Evolutionary conservation across 2,329 filamentous ascomycete species (phyloP).

Genomic region (Aspergillus eucalypticola): DNA sequence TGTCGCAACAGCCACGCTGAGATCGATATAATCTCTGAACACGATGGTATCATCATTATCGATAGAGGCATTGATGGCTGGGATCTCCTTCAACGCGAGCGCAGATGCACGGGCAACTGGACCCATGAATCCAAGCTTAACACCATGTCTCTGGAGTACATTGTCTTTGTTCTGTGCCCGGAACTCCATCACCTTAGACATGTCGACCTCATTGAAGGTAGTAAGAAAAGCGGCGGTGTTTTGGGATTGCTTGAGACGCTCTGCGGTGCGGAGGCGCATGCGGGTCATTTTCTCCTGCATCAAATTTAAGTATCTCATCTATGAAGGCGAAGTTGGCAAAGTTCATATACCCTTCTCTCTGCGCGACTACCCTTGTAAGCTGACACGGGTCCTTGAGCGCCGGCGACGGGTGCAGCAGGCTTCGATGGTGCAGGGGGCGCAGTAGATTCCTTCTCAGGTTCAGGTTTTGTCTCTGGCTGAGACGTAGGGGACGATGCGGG

Average conservation of each 20-base stretch:
- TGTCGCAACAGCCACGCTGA: constrained; percentile 94
- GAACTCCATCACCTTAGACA: constrained; percentile 97
- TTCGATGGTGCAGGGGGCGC: constrained; percentile 30
- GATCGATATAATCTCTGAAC: constrained; percentile 96
- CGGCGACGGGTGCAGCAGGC: constrained; percentile 21
- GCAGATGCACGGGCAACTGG: constrained; percentile 89
- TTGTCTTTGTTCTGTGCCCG: constrained; percentile 97
- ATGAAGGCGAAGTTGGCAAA: constrained; percentile 20
- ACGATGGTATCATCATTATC: constrained; percentile 98
- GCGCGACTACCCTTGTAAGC: constrained; percentile 69
- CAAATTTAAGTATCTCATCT: constrained; percentile 12
- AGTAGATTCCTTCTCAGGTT: constrained; percentile 44
- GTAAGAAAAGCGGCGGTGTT: constrained; percentile 97
- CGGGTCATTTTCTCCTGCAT: constrained; percentile 97
- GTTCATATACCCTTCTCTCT: constrained; percentile 73
- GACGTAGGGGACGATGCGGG: not conserved
- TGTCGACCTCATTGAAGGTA: constrained; percentile 99
- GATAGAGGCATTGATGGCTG: constrained; percentile 92
- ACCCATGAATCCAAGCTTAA: constrained; percentile 99
- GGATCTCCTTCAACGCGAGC: constrained; percentile 92
- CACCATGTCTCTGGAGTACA: constrained; percentile 88
- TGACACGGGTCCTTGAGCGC: constrained; percentile 21
- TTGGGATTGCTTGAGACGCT: constrained; percentile 97
- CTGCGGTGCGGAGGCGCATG: constrained; percentile 94
- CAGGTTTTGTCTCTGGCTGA: constrained; percentile 45